phyloP scores from a whole-genome alignment of 2,329 filamentous ascomycete species.

The Pseudogymnoascus sp. region DNA sequence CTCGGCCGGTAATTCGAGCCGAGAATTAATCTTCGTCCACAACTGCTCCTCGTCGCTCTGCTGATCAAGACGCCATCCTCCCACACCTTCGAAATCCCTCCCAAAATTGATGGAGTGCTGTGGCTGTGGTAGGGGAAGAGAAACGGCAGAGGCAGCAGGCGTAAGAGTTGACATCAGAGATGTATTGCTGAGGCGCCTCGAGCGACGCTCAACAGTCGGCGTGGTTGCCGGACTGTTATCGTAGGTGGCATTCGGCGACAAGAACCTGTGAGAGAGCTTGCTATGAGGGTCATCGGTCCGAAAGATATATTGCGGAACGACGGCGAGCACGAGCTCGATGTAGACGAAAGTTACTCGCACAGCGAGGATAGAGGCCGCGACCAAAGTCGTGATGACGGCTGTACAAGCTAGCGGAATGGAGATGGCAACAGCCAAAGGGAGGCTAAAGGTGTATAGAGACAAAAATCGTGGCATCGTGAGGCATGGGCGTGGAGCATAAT shows the following conservation, averaged over 20 bases:
- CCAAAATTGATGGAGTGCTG: constrained; percentile 43
- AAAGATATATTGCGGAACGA: constrained; percentile 49
- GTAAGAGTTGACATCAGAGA: constrained; percentile 19
- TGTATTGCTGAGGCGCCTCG: not conserved
- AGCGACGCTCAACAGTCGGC: not conserved
- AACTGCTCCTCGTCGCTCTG: constrained; percentile 30
- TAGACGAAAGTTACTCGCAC: constrained; percentile 56
- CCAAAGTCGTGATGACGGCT: constrained; percentile 54
- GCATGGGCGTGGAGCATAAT: not conserved
- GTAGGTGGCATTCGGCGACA: not conserved
- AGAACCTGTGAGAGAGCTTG: constrained; percentile 16
- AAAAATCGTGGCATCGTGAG: constrained; percentile 46
- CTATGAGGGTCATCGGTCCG: not conserved
- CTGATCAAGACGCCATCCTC: constrained; percentile 47
- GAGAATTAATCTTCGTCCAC: constrained; percentile 48
- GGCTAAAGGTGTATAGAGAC: constrained; percentile 47
- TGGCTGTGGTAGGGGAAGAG: constrained; percentile 20
- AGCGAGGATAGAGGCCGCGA: constrained; percentile 55
- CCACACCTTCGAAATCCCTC: constrained; percentile 53
- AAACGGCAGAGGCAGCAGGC: constrained; percentile 18
- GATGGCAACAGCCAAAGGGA: constrained; percentile 56
- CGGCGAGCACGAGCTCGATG: constrained; percentile 52
- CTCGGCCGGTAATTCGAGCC: constrained; percentile 42
- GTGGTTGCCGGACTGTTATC: not conserved
- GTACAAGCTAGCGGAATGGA: constrained; percentile 57